These are phyloP conservation scores for Diaporthe sp. DNA, from an alignment of 2,329 filamentous ascomycete genomes.

Conservation along the genomic window DNA sequence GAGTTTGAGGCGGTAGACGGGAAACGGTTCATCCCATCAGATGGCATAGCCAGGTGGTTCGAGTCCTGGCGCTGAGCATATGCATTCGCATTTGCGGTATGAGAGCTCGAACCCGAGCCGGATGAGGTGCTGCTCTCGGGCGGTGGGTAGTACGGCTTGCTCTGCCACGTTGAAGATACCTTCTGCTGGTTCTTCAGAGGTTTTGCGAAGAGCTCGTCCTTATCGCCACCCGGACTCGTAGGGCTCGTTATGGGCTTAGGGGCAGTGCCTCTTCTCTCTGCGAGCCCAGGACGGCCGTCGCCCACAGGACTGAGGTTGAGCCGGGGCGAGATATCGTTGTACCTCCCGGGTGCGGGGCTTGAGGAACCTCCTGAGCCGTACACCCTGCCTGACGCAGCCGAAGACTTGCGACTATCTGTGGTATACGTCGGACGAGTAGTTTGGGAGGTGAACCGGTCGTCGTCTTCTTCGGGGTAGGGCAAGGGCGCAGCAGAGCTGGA, in stretches of 20 bases:
- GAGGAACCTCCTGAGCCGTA: slow-evolving; percentile 47
- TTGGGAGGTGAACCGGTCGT: slow-evolving; percentile 54
- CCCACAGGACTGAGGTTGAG: slow-evolving; percentile 66
- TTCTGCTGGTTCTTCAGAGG: slow-evolving; percentile 60
- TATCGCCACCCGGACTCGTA: slow-evolving; percentile 79
- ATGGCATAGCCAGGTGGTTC: slow-evolving; percentile 51
- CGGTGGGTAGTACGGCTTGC: slow-evolving; percentile 70
- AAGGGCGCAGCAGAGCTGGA: slow-evolving; percentile 75
- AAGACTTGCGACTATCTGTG: slow-evolving; percentile 50
- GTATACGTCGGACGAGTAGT: slow-evolving; percentile 55
- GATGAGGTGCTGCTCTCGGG: slow-evolving; percentile 53
- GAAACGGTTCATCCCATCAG: slow-evolving; percentile 69
- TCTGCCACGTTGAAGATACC: slow-evolving; percentile 59
- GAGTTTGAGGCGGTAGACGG: slow-evolving; percentile 91
- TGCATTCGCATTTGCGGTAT: slow-evolving; percentile 42
- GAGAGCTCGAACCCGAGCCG: slow-evolving; percentile 36
- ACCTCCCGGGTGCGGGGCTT: slow-evolving; percentile 50
- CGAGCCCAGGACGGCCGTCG: slow-evolving; percentile 72
- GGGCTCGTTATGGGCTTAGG: slow-evolving; percentile 88
- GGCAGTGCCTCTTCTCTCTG: slow-evolving; percentile 83
- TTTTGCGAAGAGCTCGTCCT: slow-evolving; percentile 83
- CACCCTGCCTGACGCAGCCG: slow-evolving; percentile 44
- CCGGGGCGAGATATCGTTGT: slow-evolving; percentile 63
- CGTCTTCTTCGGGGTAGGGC: slow-evolving; percentile 78
- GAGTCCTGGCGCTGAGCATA: slow-evolving; percentile 34